Evolutionary conservation across 495 filamentous ascomycete genomes (phyloP), one percentile per base, ranked within the genome.

Genomic region (Chaetomium cochliodes): DNA sequence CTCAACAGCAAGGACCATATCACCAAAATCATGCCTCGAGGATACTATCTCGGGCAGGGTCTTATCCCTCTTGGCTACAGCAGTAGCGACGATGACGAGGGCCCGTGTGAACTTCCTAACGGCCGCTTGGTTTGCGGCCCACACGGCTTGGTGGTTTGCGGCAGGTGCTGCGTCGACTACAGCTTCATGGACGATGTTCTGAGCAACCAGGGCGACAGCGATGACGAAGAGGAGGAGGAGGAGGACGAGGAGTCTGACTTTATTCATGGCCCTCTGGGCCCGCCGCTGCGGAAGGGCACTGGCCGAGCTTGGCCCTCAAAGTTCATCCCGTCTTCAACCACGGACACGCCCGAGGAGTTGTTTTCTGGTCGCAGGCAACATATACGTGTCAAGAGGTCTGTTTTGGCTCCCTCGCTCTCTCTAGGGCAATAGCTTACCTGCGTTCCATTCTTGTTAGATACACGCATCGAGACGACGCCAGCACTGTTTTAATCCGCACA

Each of bases 281-380:
- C 5, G 13, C 16, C 25, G 18, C 61, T 37, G 60, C 66, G 44
- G 57, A 72, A 60, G 64, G 73, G 70, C 18, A 75, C 68, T 16
- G 74, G 75, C 26, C 67, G 55, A 20, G 65, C 67, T 22, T 69
- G 74, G 33, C 71, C 74, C 60, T 67, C 66, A 47, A 67, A 59
- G 47, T 78, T 78, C 67, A 60, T 16, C 7, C 74, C 71, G 7
- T 69, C 73, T 5, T 66, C 66, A 16, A 20, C 42, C 50, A 30
- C 64, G 8, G 62, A 52, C 22, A 63, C 30, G 5, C 73, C 74
- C n/a, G 56, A 46, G 13, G 62, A 70, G 25, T 33, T 75, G 8
- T 75, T 75, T 52, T 69, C 50, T 13, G 61, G 60, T 25, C 16
- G 66, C 26, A 28, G 16, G 16, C 20, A 63, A 53, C 33, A 56